phyloP scores from a whole-genome alignment of 1,284 basidiomycete species.

The Melanopsichium pennsylvanicum region DNA sequence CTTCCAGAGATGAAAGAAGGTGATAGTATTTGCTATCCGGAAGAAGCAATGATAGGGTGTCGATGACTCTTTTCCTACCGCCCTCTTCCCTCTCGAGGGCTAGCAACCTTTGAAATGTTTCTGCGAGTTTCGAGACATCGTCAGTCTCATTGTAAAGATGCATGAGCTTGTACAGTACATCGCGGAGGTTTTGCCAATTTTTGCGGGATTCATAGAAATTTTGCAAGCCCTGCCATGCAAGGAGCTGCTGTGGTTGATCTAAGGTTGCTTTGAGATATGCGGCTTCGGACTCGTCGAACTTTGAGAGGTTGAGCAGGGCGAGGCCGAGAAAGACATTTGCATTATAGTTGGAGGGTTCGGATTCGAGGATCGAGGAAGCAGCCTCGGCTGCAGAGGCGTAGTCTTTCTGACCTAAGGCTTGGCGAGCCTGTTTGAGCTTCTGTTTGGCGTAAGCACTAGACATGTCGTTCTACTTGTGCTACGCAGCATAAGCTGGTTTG shows the following conservation, averaged over 20 bases:
- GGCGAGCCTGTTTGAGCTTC: slow-evolving; percentile 57
- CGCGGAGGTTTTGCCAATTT: slow-evolving; percentile 59
- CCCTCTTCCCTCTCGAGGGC: slow-evolving; percentile 74
- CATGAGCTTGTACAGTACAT: slow-evolving; percentile 58
- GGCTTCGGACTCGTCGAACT: slow-evolving; percentile 46
- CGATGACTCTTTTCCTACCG: slow-evolving; percentile 14
- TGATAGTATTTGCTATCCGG: slow-evolving; percentile 77
- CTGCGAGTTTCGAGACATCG: slow-evolving; percentile 81
- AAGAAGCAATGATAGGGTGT: slow-evolving; percentile 75
- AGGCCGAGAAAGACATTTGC: slow-evolving; percentile 61
- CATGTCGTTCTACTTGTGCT: too few relatives aligned
- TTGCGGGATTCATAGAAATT: slow-evolving; percentile 65
- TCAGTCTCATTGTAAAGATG: slow-evolving; percentile 55
- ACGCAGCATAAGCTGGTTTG: too few relatives aligned
- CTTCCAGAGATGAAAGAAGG: slow-evolving; percentile 75
- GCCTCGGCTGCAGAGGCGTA: slow-evolving; percentile 45
- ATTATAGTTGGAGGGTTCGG: slow-evolving; percentile 61
- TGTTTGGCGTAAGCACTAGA: slow-evolving; percentile 48
- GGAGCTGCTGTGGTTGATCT: slow-evolving; percentile 56
- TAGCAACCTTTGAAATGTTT: slow-evolving; percentile 79
- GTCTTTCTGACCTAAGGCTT: slow-evolving; percentile 52
- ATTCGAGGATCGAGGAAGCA: slow-evolving; percentile 49
- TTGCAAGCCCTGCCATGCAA: slow-evolving; percentile 67
- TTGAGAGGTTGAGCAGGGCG: slow-evolving; percentile 49
- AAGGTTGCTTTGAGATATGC: slow-evolving; percentile 65